Evolutionary conservation across 305 asterid species (phyloP).

Genomic region (Andrographis paniculata): DNA sequence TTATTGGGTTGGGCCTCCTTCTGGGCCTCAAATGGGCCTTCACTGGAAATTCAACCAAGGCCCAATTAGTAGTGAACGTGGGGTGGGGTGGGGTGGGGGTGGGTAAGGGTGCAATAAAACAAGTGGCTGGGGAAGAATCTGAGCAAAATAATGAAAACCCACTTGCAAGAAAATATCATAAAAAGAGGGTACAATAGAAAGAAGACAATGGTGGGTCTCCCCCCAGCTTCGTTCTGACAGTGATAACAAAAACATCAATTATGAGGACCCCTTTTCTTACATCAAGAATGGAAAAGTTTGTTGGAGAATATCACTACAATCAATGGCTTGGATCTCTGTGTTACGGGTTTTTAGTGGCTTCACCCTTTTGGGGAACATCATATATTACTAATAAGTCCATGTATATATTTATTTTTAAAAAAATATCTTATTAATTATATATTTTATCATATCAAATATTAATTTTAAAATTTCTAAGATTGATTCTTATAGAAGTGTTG

Average conservation of each 20-base stretch:
- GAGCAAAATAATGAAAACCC: conserved; percentile 20
- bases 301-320: conserved; percentile 29
- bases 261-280: conserved; percentile 32
- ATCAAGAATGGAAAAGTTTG: conserved; percentile 20
- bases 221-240: not conserved
- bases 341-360: conserved; percentile 27
- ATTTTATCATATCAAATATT: too few relatives aligned
- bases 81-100: too few relatives aligned
- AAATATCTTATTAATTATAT: too few relatives aligned
- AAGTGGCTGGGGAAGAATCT: conserved; percentile 37
- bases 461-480: too few relatives aligned
- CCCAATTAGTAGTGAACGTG: too few relatives aligned
- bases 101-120: not conserved
- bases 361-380: conserved; percentile 64
- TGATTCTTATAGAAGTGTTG: too few relatives aligned
- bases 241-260: conserved; percentile 26
- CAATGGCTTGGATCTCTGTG: conserved; percentile 25
- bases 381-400: too few relatives aligned
- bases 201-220: too few relatives aligned
- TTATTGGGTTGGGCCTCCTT: conserved; percentile 27
- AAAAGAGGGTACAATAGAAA: conserved; percentile 25
- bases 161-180: conserved; percentile 19
- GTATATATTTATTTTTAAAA: too few relatives aligned
- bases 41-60: conserved; percentile 14
- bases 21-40: conserved; percentile 27